Conservation (phyloP, 2,329 filamentous ascomycete species). For the Neopestalotiopsis sp. region DNA sequence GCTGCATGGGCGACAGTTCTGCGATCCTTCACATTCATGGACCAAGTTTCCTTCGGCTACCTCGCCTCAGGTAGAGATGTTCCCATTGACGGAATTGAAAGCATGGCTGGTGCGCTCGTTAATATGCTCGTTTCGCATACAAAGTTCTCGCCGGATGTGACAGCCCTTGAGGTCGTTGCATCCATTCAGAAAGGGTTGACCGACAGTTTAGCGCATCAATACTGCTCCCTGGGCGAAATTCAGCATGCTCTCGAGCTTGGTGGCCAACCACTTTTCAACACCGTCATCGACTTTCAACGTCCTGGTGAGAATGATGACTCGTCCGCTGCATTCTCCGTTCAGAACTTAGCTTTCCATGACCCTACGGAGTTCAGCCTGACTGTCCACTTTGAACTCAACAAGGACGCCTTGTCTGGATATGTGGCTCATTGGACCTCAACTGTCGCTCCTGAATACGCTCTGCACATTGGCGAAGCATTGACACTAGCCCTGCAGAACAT, state of each 20-base stretch:
- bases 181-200: slow-evolving; percentile 10
- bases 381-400: slow-evolving; percentile 19
- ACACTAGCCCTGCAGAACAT: slow-evolving; percentile 13
- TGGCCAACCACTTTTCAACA: slow-evolving; percentile 20
- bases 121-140: slow-evolving; percentile 17
- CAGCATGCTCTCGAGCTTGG: slow-evolving; percentile 21
- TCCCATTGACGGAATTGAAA: slow-evolving; percentile 14
- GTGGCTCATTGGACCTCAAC: slow-evolving; percentile 18
- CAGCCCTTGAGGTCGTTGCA: background rate
- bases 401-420: slow-evolving; percentile 13
- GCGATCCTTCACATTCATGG: slow-evolving; percentile 5
- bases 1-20: slow-evolving; percentile 16
- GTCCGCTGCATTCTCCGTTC: background rate
- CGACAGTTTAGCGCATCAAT: slow-evolving; percentile 12
- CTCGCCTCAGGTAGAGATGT: slow-evolving; percentile 10
- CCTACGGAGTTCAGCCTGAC: slow-evolving; percentile 21
- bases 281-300: slow-evolving; percentile 19
- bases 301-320: background rate
- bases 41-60: slow-evolving; percentile 15
- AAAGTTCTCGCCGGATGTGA: slow-evolving; percentile 5
- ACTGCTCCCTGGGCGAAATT: slow-evolving; percentile 15
- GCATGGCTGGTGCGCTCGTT: slow-evolving; percentile 6
- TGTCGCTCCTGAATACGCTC: slow-evolving; percentile 10
- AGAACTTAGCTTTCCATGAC: slow-evolving; percentile 16
- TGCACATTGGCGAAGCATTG: slow-evolving; percentile 17